Evolutionary conservation across 306 rosid species (phyloP).

Genomic region (Phaseolus lunatus): DNA sequence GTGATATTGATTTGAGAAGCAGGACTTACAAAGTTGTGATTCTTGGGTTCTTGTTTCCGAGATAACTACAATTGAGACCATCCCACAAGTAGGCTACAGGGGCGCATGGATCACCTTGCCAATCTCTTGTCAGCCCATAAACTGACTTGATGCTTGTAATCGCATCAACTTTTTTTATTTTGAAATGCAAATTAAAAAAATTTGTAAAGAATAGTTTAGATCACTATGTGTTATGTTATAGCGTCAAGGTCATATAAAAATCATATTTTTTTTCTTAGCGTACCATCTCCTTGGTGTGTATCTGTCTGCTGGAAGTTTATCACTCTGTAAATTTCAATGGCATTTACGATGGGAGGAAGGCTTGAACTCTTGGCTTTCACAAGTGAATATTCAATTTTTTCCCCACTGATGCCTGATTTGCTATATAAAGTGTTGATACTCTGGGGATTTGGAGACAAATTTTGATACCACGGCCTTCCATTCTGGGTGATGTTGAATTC

Average conservation of each 20-base stretch:
- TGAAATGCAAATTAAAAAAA: not conserved
- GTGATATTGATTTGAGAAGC: not conserved
- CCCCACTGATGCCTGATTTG: not conserved
- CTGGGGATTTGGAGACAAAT: not conserved
- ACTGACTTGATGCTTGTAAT: constrained; percentile 53
- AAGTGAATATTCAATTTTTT: not conserved
- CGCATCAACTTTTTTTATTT: constrained; percentile 47
- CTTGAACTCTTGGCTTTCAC: constrained; percentile 37
- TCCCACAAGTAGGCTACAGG: constrained; percentile 57
- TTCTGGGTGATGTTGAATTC: constrained; percentile 38
- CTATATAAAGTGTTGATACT: not conserved
- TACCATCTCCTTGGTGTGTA: constrained; percentile 52
- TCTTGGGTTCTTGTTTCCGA: constrained; percentile 39
- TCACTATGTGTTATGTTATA: not conserved
- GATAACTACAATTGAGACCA: constrained; percentile 54
- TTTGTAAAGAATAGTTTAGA: not conserved
- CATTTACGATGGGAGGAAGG: constrained; percentile 53
- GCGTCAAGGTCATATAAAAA: not conserved
- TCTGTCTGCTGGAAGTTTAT: constrained; percentile 22
- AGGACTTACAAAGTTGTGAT: constrained; percentile 54
- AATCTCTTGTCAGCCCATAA: constrained; percentile 53
- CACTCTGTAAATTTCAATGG: constrained; percentile 41
- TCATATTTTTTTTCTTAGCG: not conserved
- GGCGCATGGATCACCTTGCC: constrained; percentile 70
- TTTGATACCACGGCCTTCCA: not conserved